Conservation (phyloP, 1,284 basidiomycete genomes). For the Apiotrichum porosum region DNA sequence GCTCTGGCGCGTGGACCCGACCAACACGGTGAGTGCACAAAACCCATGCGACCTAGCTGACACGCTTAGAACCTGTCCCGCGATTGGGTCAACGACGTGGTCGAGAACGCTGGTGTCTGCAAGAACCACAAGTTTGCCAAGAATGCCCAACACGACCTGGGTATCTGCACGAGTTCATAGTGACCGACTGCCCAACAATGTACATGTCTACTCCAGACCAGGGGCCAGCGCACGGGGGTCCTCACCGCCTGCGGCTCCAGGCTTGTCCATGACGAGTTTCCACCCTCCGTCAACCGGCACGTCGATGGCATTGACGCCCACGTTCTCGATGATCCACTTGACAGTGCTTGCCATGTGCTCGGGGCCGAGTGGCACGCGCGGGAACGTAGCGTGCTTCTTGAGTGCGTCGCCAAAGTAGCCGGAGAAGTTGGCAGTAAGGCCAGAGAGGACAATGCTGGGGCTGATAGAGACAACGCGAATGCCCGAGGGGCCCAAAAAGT, state of each 20-base stretch:
- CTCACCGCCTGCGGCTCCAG: constrained; percentile 24
- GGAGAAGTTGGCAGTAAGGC: constrained; percentile 34
- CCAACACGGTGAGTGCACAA: neutral
- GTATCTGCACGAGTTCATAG: too few species aligned
- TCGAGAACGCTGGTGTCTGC: too few species aligned
- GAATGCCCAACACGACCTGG: too few species aligned
- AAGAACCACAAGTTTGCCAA: too few species aligned
- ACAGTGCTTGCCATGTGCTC: constrained; percentile 34
- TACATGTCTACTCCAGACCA: constrained; percentile 39
- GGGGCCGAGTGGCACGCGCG: constrained; percentile 31
- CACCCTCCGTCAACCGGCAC: constrained; percentile 42
- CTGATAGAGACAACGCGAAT: constrained; percentile 42
- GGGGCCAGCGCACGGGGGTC: constrained; percentile 36
- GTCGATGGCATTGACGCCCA: constrained; percentile 39
- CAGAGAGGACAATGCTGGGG: constrained; percentile 40
- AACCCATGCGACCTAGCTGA: too few species aligned
- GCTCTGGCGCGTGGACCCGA: neutral
- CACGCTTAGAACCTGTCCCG: too few species aligned
- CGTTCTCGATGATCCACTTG: constrained; percentile 38
- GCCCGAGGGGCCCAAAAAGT: constrained; percentile 41
- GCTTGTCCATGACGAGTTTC: constrained; percentile 33
- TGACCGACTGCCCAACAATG: too few species aligned
- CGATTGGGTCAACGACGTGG: too few species aligned
- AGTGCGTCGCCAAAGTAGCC: constrained; percentile 36
- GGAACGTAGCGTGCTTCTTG: constrained; percentile 38